phyloP scores from a whole-genome alignment of 2,329 filamentous ascomycete species.

The Epichloe scottii region DNA sequence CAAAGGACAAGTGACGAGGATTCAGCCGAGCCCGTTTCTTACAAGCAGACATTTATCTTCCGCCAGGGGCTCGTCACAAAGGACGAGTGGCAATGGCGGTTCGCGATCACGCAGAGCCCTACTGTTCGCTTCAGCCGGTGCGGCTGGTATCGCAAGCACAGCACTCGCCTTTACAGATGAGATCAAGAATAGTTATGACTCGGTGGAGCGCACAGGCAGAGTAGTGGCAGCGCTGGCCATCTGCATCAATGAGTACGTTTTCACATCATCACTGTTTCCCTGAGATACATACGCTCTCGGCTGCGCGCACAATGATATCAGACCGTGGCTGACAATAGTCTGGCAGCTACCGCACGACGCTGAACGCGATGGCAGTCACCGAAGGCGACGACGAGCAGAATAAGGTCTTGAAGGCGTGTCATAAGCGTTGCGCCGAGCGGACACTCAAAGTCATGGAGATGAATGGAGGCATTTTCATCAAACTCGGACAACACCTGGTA shows the following conservation, averaged over 20 bases:
- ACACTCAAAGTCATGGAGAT: conserved; percentile 81
- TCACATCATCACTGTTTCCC: neutral
- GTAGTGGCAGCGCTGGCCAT: conserved; percentile 64
- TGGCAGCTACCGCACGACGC: conserved; percentile 68
- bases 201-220: conserved; percentile 63
- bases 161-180: conserved; percentile 50
- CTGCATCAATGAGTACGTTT: conserved; percentile 71
- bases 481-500: conserved; percentile 85
- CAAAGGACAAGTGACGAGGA: conserved; percentile 25
- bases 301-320: neutral
- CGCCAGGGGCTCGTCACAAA: conserved; percentile 12
- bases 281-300: conserved; percentile 7
- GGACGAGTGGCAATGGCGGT: conserved; percentile 8
- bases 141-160: conserved; percentile 35
- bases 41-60: conserved; percentile 19
- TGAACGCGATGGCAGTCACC: conserved; percentile 55
- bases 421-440: conserved; percentile 82
- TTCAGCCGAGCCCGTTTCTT: conserved; percentile 16
- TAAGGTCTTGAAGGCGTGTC: conserved; percentile 66
- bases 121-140: conserved; percentile 38
- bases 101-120: conserved; percentile 20
- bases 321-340: neutral
- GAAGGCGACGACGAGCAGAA: conserved; percentile 52
- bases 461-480: conserved; percentile 98
- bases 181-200: conserved; percentile 63